Evolutionary conservation across 2,329 filamentous ascomycete genomes (phyloP).

Genomic region (Penicillium polonicum): DNA sequence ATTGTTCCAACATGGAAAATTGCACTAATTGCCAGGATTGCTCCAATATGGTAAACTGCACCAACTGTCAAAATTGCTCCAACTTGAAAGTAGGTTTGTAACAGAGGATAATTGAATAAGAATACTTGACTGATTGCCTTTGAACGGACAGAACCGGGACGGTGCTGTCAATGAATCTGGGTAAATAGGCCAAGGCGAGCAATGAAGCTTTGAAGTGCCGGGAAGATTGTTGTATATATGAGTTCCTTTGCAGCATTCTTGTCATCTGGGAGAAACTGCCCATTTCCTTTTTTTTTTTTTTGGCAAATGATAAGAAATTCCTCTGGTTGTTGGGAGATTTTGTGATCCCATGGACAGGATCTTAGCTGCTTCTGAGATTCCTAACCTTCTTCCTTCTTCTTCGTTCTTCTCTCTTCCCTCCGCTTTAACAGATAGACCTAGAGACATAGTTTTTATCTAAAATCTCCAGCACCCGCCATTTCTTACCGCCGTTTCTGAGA

Average conservation of each 20-base stretch:
- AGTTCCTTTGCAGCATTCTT: background rate
- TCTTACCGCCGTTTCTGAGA: too few species aligned
- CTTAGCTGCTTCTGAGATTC: too few species aligned
- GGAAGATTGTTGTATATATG: background rate
- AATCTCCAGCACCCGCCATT: too few species aligned
- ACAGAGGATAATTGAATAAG: background rate
- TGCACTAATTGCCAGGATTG: background rate
- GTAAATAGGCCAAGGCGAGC: background rate
- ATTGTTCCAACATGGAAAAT: background rate
- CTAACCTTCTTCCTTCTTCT: too few species aligned
- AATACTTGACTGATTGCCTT: background rate
- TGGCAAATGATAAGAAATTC: background rate
- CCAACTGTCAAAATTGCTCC: background rate
- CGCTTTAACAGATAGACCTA: too few species aligned
- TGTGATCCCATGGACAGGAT: too few species aligned
- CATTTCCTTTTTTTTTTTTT: background rate
- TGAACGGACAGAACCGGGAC: background rate
- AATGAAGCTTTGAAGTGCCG: background rate
- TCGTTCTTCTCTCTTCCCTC: too few species aligned
- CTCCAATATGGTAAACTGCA: too few species aligned
- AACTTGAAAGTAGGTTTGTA: background rate
- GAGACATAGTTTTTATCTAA: too few species aligned
- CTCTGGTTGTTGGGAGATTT: background rate
- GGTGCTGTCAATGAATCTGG: conserved; percentile 1
- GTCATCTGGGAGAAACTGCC: background rate